These are phyloP conservation scores for Flaveria floridana DNA, from an alignment of 140 eudicot genomes.

Conservation along the genomic window DNA sequence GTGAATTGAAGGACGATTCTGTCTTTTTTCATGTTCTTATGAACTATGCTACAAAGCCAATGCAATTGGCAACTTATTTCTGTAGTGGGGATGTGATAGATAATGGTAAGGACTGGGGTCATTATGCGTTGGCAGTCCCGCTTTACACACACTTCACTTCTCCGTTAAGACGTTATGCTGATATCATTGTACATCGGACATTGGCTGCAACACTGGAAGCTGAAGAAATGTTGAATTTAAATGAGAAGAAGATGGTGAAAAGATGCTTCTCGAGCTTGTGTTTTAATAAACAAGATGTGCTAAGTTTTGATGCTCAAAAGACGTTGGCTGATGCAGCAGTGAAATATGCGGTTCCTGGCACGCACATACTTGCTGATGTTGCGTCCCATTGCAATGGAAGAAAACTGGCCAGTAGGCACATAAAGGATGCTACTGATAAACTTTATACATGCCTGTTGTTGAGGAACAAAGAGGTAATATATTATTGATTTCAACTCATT, in stretches of 20 bases:
- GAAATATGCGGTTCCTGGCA: constrained; percentile 50
- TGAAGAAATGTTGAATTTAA: constrained; percentile 44
- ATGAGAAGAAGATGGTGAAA: constrained; percentile 23
- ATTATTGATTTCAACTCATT: constrained; percentile 10
- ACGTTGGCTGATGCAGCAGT: constrained; percentile 53
- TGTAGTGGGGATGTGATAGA: constrained; percentile 67
- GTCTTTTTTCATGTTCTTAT: constrained; percentile 62
- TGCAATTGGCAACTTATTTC: constrained; percentile 83
- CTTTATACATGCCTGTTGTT: constrained; percentile 78
- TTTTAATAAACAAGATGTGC: constrained; percentile 47
- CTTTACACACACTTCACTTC: constrained; percentile 91
- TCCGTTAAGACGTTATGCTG: constrained; percentile 88
- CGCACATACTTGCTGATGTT: constrained; percentile 53
- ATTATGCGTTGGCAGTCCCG: constrained; percentile 86
- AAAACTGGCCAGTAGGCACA: constrained; percentile 68
- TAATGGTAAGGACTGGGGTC: constrained; percentile 49
- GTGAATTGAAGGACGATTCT: constrained; percentile 63
- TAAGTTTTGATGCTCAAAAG: constrained; percentile 52
- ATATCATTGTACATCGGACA: constrained; percentile 81
- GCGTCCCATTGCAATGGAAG: constrained; percentile 81
- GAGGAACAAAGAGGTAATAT: constrained; percentile 70
- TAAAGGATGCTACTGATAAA: constrained; percentile 75
- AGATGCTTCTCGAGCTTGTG: constrained; percentile 63
- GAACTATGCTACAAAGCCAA: constrained; percentile 78
- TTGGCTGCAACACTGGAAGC: constrained; percentile 80